phyloP scores from a whole-genome alignment of 2,329 filamentous ascomycete genomes.

The Dactylellina parvicollis region DNA sequence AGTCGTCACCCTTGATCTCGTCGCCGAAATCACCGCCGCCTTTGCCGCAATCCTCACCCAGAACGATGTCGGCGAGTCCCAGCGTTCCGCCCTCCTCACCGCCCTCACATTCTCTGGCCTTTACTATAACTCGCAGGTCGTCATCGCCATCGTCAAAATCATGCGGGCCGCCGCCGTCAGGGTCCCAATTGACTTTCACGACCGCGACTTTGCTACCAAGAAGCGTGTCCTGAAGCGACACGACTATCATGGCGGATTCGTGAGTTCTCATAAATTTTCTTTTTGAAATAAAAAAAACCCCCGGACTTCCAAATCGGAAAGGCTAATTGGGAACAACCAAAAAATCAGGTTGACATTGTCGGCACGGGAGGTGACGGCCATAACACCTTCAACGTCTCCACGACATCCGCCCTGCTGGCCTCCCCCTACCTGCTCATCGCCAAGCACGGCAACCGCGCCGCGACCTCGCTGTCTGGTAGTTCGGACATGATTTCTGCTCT shows the following conservation, averaged over 20 bases:
- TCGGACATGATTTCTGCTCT: constrained; percentile 85
- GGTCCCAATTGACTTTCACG: constrained; percentile 73
- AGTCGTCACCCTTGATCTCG: constrained; percentile 14
- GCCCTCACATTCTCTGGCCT: constrained; percentile 89
- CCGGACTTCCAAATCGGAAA: no score
- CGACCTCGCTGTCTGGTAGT: constrained; percentile 93
- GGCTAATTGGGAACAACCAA: no score
- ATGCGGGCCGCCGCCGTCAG: constrained; percentile 83
- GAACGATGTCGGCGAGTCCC: constrained; percentile 66
- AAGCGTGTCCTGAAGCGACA: constrained; percentile 72
- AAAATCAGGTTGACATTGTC: constrained; percentile 82
- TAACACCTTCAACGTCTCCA: constrained; percentile 98
- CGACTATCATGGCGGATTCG: constrained; percentile 81
- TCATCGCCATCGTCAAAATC: constrained; percentile 81
- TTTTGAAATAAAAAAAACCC: no score
- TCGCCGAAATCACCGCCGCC: constrained; percentile 20
- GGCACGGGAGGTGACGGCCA: constrained; percentile 96
- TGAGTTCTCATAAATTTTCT: constrained; percentile 64
- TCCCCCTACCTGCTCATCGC: constrained; percentile 84
- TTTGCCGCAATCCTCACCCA: constrained; percentile 30
- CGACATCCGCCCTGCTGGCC: constrained; percentile 90
- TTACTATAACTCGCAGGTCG: constrained; percentile 83
- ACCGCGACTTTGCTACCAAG: constrained; percentile 63
- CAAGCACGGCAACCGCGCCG: constrained; percentile 96
- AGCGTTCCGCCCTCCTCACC: constrained; percentile 86